Evolutionary conservation across 2,329 filamentous ascomycete species (phyloP), one percentile per base, ranked within the genome.

Genomic region (Curvularia lunata): DNA sequence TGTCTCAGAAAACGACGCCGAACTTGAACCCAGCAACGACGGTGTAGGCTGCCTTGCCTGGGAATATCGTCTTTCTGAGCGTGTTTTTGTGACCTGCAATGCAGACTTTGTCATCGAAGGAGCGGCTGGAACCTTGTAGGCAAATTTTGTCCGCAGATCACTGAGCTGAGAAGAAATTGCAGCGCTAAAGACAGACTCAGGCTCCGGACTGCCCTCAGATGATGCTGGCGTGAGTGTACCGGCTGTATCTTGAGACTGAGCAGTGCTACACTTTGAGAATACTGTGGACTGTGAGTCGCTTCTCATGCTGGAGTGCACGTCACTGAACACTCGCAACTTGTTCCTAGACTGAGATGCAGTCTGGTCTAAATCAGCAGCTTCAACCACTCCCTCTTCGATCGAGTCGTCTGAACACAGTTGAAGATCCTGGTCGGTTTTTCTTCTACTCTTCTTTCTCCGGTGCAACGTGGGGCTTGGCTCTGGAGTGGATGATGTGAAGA

Each of bases 371-470:
- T 77, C 76, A 40, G 70, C 72, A 1, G 74, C 61, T 48, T 72
- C 66, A 12, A 74, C 75, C 63, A 80, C 74, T 7, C 77, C 80
- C 21, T 81, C 78, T 21, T 78, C 77, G 6, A 80, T 68, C 5
- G 80, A 82, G 52, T 82, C 81, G 59, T 83, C 81, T 3, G 81
- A 82, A 69, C 75, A 82, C 1, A 82, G 65, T 21, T 81, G 76
- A 56, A 83, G 79, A 13, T 80, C 77, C 1, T 76, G 70, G 13
- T 68, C 67, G 18, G 73, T 70, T 30, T 62, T 74, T 48, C 71
- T 71, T 40, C 63, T 71, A 30, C 47, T 66, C 18, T 62, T 68
- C 10, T 76, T 77, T 30, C 64, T 63, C 40, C 70, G 72, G 23
- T 78, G 75, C 46, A 77, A 51, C 5, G 78, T 79, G 19, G 80